Base-by-base conservation (phyloP, 768 basidiomycete genomes). In the Tulasnella sp. region DNA sequence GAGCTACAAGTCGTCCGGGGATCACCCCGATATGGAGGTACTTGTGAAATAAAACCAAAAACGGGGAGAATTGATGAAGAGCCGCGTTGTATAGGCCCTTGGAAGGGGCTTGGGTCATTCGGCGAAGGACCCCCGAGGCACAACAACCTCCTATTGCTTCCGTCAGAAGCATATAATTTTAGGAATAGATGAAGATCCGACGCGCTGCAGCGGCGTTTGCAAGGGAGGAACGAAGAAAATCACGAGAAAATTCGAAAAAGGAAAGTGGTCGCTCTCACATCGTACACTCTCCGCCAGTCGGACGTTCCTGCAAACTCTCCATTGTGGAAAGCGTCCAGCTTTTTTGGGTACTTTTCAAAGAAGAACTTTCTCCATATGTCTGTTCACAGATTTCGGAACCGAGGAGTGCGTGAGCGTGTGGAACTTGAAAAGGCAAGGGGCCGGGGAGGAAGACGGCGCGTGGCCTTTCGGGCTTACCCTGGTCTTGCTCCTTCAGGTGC, bases 281-380 rank as follows among this genome's bases (percentile, higher is more conserved):
- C 58, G 58, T 64, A 64, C 72, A 88, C 86, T 70, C 89, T 87
- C 79, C 86, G 89, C 92, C 92, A 93, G 36, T 89, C 89, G 34
- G 86, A 85, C 11, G 31, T 64, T 38, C 88, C 88, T 76, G 84
- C 82, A 39, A 84, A 82, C 38, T 84, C 81, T 83, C 73, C 83
- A 67, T 81, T 80, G 72, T 82, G 79, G 80, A 87, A 88, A 74
- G 85, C 85, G 79, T 89, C 86, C 74, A 85, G 84, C 67, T 86
- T 85, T 77, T 88, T 83, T 67, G 88, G 87, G 82, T 88, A 91
- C 72, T 86, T 86, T 80, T 86, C 86, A 82, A 87, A 86, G 82
- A 90, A 93, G 40, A 91, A 83, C 67, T 84, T 83, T 68, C 76
- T 72, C 80, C 80, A 80, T 52, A 79, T 72, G 29, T 78, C 80